phyloP scores from a whole-genome alignment of 495 filamentous ascomycete species.

The Trichocladium antarcticum region DNA sequence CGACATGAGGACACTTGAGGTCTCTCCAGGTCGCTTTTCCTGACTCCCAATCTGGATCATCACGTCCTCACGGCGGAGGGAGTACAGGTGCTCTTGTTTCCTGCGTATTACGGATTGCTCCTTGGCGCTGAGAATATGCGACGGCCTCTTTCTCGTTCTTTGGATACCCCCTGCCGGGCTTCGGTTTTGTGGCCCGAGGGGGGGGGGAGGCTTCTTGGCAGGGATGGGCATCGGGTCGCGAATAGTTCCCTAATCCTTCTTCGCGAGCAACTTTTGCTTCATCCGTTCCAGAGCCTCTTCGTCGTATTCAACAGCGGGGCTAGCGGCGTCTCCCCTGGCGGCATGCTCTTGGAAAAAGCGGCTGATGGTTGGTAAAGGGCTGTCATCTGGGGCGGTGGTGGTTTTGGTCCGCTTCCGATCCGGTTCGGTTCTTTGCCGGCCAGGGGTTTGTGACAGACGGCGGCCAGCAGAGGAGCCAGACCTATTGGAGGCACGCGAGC shows the following conservation, averaged over 20 bases:
- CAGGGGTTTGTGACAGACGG: background rate
- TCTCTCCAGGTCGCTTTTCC: slow-evolving; percentile 21
- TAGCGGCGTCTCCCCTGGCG: background rate
- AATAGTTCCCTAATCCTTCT: slow-evolving; percentile 14
- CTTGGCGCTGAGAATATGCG: slow-evolving; percentile 2
- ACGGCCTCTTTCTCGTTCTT: background rate
- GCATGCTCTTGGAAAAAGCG: slow-evolving; percentile 12
- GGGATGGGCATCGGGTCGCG: slow-evolving; percentile 1
- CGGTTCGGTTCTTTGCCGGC: background rate
- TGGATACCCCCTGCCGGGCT: background rate
- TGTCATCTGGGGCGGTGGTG: background rate
- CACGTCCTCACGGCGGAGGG: slow-evolving; percentile 12
- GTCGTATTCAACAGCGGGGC: slow-evolving; percentile 1
- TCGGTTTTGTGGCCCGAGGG: background rate
- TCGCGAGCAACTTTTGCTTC: slow-evolving; percentile 15
- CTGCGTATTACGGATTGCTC: background rate
- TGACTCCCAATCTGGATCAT: slow-evolving; percentile 32
- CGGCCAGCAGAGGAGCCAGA: slow-evolving; percentile 6
- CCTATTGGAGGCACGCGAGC: slow-evolving; percentile 6
- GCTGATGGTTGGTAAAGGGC: slow-evolving; percentile 9
- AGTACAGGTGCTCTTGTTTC: background rate
- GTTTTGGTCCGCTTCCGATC: background rate
- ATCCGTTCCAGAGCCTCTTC: slow-evolving; percentile 11
- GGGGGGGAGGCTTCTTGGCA: background rate
- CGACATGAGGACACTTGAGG: slow-evolving; percentile 6